phyloP scores from a whole-genome alignment of 2,329 filamentous ascomycete genomes.

The Nakataea oryzae region DNA sequence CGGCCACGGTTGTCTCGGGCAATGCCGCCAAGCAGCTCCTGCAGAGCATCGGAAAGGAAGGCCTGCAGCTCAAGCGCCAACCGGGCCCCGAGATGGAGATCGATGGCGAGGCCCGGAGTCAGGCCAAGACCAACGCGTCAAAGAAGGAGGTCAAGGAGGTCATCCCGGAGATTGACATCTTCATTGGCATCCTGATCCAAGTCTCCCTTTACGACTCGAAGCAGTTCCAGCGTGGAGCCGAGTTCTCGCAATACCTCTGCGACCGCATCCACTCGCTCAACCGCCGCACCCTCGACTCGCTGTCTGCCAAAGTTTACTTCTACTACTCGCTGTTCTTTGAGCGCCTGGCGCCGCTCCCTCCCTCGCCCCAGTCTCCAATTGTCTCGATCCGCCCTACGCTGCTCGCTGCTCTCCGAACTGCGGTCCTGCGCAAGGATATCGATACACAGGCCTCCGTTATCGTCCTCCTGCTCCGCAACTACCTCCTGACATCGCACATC shows the following conservation, averaged over 20 bases:
- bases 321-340: constrained; percentile 96
- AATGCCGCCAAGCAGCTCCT: constrained; percentile 61
- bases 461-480: constrained; percentile 88
- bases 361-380: constrained; percentile 78
- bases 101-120: constrained; percentile 47
- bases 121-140: constrained; percentile 44
- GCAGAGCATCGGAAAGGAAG: constrained; percentile 55
- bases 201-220: constrained; percentile 84
- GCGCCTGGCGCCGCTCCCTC: constrained; percentile 75
- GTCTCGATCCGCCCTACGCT: constrained; percentile 79
- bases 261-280: constrained; percentile 83
- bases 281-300: constrained; percentile 84
- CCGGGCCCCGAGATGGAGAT: constrained; percentile 61
- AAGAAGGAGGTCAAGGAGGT: constrained; percentile 61
- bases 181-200: constrained; percentile 76
- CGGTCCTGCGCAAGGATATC: constrained; percentile 92
- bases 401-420: constrained; percentile 79
- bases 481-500: constrained; percentile 92
- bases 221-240: constrained; percentile 66
- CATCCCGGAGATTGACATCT: constrained; percentile 80
- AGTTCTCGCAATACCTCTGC: constrained; percentile 75
- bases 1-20: constrained; percentile 48
- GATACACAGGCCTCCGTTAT: constrained; percentile 97
- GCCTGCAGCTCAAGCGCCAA: constrained; percentile 50
- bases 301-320: constrained; percentile 94